Percentiles rank a stretch among this genome's conserved stretches.
phyloP scores from a whole-genome alignment of 1,284 basidiomycete genomes.

The Vanrija humicola region DNA sequence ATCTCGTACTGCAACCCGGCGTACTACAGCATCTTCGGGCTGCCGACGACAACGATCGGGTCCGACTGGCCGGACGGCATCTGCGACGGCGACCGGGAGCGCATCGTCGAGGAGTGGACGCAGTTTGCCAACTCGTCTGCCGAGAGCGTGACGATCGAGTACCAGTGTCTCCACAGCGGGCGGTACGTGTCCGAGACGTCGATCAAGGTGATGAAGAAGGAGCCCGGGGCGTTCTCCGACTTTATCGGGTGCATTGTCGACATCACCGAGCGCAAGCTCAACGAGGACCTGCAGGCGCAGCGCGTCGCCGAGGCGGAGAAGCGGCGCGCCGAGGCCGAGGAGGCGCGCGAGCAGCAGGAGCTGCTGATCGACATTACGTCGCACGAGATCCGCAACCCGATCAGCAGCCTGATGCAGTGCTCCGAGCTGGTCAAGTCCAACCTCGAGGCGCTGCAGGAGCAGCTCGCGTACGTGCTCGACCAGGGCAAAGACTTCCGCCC shows the following conservation, averaged over 20 bases:
- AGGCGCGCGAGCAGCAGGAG: conserved; percentile 41
- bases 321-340: conserved; percentile 38
- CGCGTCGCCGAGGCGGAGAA: conserved; percentile 38
- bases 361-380: conserved; percentile 46
- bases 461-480: conserved; percentile 25
- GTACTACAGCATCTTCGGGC: conserved; percentile 30
- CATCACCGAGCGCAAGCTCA: conserved; percentile 40
- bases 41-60: conserved; percentile 13
- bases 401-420: conserved; percentile 21
- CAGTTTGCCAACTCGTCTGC: background rate
- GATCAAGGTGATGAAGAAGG: conserved; percentile 1
- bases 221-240: conserved; percentile 17
- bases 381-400: conserved; percentile 40
- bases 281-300: conserved; percentile 34
- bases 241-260: conserved; percentile 20
- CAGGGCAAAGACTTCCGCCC: conserved; percentile 30
- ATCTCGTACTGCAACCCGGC: conserved; percentile 30
- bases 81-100: conserved; percentile 10
- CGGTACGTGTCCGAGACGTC: conserved; percentile 16
- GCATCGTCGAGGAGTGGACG: conserved; percentile 17
- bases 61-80: conserved; percentile 26
- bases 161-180: conserved; percentile 9
- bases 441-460: conserved; percentile 30
- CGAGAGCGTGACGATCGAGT: conserved; percentile 4
- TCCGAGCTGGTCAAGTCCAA: conserved; percentile 43